Evolutionary conservation across 139 green algal genomes (phyloP).

Genomic region (Coccomyxa sp.): DNA sequence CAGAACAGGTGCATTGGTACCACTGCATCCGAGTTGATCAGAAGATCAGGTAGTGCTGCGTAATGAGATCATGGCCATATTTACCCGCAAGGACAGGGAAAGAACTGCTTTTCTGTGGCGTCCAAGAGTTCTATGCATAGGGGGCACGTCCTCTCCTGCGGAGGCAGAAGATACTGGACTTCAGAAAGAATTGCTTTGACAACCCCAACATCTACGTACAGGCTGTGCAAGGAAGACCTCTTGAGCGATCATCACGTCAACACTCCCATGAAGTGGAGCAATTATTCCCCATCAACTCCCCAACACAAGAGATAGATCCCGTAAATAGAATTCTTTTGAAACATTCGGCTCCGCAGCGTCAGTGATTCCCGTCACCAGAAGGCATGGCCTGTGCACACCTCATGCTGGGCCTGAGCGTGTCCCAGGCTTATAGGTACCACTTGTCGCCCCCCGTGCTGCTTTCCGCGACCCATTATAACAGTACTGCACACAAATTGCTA

Average conservation of each 20-base stretch:
- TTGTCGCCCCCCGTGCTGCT: no score
- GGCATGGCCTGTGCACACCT: no score
- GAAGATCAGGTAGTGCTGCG: no score
- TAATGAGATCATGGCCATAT: neutral
- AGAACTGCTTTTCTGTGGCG: constrained; percentile 32
- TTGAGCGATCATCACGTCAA: neutral
- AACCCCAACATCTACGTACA: neutral
- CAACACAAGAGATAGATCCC: neutral
- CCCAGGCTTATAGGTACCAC: no score
- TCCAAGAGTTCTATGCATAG: constrained; percentile 47
- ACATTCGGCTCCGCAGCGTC: no score
- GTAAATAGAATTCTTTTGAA: neutral
- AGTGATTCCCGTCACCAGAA: no score
- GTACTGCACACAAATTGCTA: no score
- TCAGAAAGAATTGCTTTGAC: neutral
- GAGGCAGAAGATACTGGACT: neutral
- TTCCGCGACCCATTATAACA: no score
- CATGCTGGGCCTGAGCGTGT: no score
- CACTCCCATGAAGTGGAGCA: neutral
- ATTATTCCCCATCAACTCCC: neutral
- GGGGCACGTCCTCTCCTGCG: constrained; percentile 28
- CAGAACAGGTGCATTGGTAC: neutral
- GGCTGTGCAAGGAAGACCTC: neutral
- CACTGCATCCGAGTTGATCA: neutral
- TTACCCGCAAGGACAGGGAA: constrained; percentile 42